These are phyloP conservation scores for Pseudogymnoascus sp. DNA, from an alignment of 2,329 filamentous ascomycete genomes.

Conservation along the genomic window DNA sequence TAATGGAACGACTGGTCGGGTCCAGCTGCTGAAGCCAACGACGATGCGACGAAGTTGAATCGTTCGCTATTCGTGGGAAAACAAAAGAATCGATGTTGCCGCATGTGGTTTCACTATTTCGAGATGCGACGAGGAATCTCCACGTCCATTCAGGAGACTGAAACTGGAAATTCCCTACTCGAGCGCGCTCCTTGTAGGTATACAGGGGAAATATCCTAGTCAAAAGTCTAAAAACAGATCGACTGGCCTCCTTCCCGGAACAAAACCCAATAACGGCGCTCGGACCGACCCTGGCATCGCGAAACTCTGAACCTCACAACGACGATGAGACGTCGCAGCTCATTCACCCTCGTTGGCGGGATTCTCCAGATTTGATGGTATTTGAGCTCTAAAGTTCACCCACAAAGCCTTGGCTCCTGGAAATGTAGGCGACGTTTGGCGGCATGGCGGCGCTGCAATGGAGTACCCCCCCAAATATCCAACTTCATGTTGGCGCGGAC, in stretches of 20 bases:
- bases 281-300: background rate
- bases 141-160: background rate
- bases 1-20: background rate
- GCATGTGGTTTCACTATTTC: background rate
- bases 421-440: background rate
- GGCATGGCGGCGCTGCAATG: background rate
- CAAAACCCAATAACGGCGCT: background rate
- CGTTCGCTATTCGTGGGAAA: constrained; percentile 5
- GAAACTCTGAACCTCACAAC: background rate
- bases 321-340: constrained; percentile 3
- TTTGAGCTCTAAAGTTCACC: background rate
- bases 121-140: constrained; percentile 3
- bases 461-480: background rate
- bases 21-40: background rate
- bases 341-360: background rate
- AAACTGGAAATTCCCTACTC: background rate
- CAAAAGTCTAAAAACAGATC: constrained; percentile 4
- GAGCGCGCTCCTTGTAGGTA: background rate
- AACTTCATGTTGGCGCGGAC: background rate
- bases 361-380: background rate
- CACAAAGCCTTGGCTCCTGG: background rate
- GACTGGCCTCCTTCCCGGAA: background rate
- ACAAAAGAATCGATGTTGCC: background rate
- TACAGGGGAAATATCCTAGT: background rate
- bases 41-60: background rate